Evolutionary conservation across 202 grass and related monocot genomes (phyloP).

Genomic region (Elaeis oleifera): DNA sequence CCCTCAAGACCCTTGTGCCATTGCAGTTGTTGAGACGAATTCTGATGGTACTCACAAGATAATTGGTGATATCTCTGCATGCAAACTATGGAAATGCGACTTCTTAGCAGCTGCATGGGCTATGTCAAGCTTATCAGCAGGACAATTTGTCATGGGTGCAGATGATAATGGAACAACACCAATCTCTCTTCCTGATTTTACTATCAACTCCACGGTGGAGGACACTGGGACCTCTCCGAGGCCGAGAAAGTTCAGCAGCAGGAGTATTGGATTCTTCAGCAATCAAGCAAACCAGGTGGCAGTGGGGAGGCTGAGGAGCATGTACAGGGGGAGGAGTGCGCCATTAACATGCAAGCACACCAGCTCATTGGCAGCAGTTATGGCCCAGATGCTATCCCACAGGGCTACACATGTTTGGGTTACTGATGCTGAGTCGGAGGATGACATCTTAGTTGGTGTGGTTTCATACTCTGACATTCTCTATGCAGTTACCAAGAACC

Average conservation of each 20-base stretch:
- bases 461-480: slow-evolving; percentile 54
- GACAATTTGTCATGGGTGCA: slow-evolving; percentile 31
- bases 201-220: background rate
- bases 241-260: slow-evolving; percentile 28
- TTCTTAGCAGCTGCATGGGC: slow-evolving; percentile 44
- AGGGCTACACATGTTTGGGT: slow-evolving; percentile 59
- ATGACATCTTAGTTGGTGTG: slow-evolving; percentile 36
- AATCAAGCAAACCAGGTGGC: slow-evolving; percentile 11
- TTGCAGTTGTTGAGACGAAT: slow-evolving; percentile 40
- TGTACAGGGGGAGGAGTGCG: slow-evolving; percentile 28
- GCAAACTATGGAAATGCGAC: slow-evolving; percentile 51
- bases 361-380: slow-evolving; percentile 62
- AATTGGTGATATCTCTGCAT: slow-evolving; percentile 50
- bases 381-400: slow-evolving; percentile 65
- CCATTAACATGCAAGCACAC: slow-evolving; percentile 43
- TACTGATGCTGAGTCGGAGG: slow-evolving; percentile 22
- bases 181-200: background rate
- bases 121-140: slow-evolving; percentile 36
- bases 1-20: slow-evolving; percentile 27
- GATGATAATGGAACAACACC: slow-evolving; percentile 18
- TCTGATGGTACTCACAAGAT: slow-evolving; percentile 34
- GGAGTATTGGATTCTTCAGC: slow-evolving; percentile 26
- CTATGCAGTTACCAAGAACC: slow-evolving; percentile 32
- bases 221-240: slow-evolving; percentile 9
- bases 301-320: slow-evolving; percentile 11